Percentiles rank a stretch among this genome's conserved stretches.
These are phyloP conservation scores for Russula ochroleuca DNA, from an alignment of 768 basidiomycete species.

Conservation along the genomic window DNA sequence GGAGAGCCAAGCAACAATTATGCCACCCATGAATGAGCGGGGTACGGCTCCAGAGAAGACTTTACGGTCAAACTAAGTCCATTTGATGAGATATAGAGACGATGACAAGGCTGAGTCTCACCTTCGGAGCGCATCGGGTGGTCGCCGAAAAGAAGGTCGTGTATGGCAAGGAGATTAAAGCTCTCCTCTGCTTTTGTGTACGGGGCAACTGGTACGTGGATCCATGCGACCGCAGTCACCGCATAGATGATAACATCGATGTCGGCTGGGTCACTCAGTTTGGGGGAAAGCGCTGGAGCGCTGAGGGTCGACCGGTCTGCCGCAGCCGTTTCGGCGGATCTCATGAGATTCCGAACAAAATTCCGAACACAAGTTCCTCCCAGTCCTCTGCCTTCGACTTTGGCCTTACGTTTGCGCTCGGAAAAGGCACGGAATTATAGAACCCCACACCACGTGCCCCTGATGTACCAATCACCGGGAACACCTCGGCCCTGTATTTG, in stretches of 20 bases:
- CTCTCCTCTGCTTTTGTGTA: constrained; percentile 97
- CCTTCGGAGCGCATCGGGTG: constrained; percentile 46
- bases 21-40: constrained; percentile 76
- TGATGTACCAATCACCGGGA: too few relatives aligned
- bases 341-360: too few relatives aligned
- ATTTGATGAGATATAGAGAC: background rate
- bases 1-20: constrained; percentile 58
- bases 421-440: too few relatives aligned
- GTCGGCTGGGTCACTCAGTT: constrained; percentile 26
- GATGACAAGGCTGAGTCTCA: background rate
- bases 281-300: background rate
- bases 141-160: constrained; percentile 82
- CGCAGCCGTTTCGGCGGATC: too few relatives aligned
- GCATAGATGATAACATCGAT: constrained; percentile 45
- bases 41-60: constrained; percentile 87
- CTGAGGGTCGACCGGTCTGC: constrained; percentile 6
- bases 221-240: constrained; percentile 55
- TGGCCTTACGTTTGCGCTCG: too few relatives aligned
- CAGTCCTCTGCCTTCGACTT: too few relatives aligned
- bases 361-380: too few relatives aligned
- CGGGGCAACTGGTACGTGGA: constrained; percentile 73
- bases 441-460: too few relatives aligned
- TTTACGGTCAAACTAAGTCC: constrained; percentile 79
- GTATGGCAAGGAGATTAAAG: constrained; percentile 88
- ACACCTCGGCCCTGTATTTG: too few relatives aligned